A percentile compares a stretch with the other conserved stretches of the same genome.
These are phyloP conservation scores for Phytophthora crassamura DNA, from an alignment of 352 stramenopile genomes.

Conservation along the genomic window DNA sequence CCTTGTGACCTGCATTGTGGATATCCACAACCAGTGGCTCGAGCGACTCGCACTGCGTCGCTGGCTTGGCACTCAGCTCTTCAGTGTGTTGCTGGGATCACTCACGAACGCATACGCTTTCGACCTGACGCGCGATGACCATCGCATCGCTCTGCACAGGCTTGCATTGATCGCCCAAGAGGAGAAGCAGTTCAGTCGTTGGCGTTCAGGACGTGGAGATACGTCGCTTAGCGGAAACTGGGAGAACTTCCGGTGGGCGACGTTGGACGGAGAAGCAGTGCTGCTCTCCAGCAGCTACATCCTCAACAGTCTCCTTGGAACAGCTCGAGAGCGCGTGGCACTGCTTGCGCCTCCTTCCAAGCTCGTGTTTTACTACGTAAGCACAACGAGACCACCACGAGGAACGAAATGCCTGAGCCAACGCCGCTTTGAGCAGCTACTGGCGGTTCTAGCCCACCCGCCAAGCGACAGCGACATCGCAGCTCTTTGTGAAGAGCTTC, in stretches of 20 bases:
- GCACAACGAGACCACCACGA: constrained; percentile 69
- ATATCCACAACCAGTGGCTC: constrained; percentile 53
- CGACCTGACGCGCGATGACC: constrained; percentile 46
- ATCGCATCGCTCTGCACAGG: constrained; percentile 58
- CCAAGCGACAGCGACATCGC: constrained; percentile 23
- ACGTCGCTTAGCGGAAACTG: constrained; percentile 89
- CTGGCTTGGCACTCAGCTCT: constrained; percentile 62
- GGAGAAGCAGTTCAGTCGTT: constrained; percentile 76
- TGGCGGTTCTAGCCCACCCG: constrained; percentile 43
- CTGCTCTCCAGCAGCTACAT: constrained; percentile 76
- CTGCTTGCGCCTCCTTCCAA: constrained; percentile 4
- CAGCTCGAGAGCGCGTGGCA: constrained; percentile 3
- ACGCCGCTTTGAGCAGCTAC: constrained; percentile 64
- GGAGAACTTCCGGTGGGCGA: constrained; percentile 91
- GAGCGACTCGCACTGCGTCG: constrained; percentile 64
- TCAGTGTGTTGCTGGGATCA: constrained; percentile 66
- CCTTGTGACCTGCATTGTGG: constrained; percentile 51
- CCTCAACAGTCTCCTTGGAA: constrained; percentile 65
- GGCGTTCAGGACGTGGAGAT: constrained; percentile 54
- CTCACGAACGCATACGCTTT: constrained; percentile 75
- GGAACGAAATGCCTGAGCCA: constrained; percentile 57
- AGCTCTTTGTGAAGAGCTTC: constrained; percentile 21
- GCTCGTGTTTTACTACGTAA: constrained; percentile 85
- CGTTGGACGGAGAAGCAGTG: constrained; percentile 61
- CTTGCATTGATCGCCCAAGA: constrained; percentile 74